These are phyloP conservation scores for Brettanomyces nanus DNA, from an alignment of 805 yeast species.

Conservation along the genomic window DNA sequence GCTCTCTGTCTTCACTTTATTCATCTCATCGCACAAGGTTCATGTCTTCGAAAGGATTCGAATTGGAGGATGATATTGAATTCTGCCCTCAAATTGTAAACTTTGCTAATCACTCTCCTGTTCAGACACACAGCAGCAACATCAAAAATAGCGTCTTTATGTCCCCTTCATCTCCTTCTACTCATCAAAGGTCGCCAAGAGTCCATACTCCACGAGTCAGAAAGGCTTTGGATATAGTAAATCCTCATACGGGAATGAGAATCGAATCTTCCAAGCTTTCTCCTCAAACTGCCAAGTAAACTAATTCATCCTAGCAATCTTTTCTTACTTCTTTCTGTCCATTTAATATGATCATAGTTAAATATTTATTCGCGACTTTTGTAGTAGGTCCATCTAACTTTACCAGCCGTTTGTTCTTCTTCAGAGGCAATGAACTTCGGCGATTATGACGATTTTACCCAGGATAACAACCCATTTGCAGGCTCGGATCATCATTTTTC, in stretches of 20 bases:
- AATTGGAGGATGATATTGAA: slow-evolving; percentile 54
- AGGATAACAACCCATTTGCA: slow-evolving; percentile 29
- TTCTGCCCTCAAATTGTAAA: slow-evolving; percentile 44
- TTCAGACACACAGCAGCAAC: not conserved
- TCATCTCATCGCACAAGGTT: slow-evolving; percentile 38
- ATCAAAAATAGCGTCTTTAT: slow-evolving; percentile 6
- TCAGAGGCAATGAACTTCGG: slow-evolving; percentile 18
- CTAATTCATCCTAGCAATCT: too few relatives aligned
- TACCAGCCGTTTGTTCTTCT: not conserved
- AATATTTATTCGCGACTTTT: too few relatives aligned
- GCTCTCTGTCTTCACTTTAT: slow-evolving; percentile 19
- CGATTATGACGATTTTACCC: slow-evolving; percentile 24
- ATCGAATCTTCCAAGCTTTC: slow-evolving; percentile 41
- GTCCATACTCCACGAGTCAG: slow-evolving; percentile 48
- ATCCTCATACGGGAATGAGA: slow-evolving; percentile 53
- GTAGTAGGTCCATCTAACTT: too few relatives aligned
- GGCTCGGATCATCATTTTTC: slow-evolving; percentile 26
- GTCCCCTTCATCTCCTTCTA: slow-evolving; percentile 19
- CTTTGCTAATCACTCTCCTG: slow-evolving; percentile 18
- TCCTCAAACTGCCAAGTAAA: slow-evolving; percentile 3
- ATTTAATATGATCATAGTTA: too few relatives aligned
- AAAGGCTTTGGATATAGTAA: slow-evolving; percentile 53
- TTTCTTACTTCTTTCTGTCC: not conserved
- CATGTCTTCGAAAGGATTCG: slow-evolving; percentile 53
- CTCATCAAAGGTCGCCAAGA: slow-evolving; percentile 28